Base-by-base conservation (phyloP, 164 flowering plant genomes). In the Chimonanthus salicifolius region DNA sequence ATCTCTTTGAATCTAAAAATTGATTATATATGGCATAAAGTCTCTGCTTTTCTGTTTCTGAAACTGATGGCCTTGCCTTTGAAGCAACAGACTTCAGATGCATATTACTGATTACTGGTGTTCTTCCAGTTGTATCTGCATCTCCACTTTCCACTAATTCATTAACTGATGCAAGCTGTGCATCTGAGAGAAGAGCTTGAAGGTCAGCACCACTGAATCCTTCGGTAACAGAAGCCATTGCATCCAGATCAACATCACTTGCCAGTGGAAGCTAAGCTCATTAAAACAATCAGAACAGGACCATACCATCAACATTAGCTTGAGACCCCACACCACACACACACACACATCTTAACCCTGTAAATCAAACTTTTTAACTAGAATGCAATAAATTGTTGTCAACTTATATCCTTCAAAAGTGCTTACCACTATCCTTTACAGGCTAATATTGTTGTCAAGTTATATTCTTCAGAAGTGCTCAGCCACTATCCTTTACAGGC, bases 201-300 rank as follows among this genome's bases (percentile, higher is more conserved):
- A 95, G 94, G 74, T 95, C 99, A 47, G 99, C 99, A 65, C 99
- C 99, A 74, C 98, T 95, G 62, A 92, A 93, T 68, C 99, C 99
- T 73, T 91, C 94, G n/a, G 99, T 93, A 81, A 85, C 77, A 74
- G 78, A 70, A 70, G 99, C 97, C 74, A 92, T 80, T 62, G 83
- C 80, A 11, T 82, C 89, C 81, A 95, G 80, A 72, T 91, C 90
- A 74, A 90, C 88, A 75, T 88, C 92, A 75, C 69, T 63, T 33
- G 88, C 91, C 80, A 92, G 69, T 50, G 94, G 95, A 72, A 95
- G 87, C 99, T 94, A 91, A 78, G 81, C 49, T 54, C 50, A 77
- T 47, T 13, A 49, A 76, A 9, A 67, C n/a, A 66, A 45, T 3
- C 16, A 71, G 46, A 62, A 46, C 7, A 13, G 10, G 62, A 33